phyloP scores from a whole-genome alignment of 108 stramenopile genomes.

The Chaetoceros tenuissimus region DNA sequence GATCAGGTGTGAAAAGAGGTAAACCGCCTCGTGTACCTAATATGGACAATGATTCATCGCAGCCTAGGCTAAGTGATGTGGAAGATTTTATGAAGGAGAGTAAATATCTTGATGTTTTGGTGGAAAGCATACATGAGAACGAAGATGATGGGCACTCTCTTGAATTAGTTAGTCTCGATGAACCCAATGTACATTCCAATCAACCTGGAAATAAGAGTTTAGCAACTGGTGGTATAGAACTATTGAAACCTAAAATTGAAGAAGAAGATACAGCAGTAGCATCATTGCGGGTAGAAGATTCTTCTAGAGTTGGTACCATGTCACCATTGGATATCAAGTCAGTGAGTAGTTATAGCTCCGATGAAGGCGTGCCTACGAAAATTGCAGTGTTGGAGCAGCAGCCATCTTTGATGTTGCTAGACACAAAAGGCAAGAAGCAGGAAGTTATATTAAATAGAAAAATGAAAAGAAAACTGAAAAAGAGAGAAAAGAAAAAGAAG shows the following conservation, averaged over 20 bases:
- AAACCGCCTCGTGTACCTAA: slow-evolving; percentile 60
- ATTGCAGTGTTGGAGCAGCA: background rate
- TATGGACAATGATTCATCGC: too few relatives aligned
- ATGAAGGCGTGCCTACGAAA: slow-evolving; percentile 1
- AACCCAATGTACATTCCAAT: background rate
- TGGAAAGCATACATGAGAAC: background rate
- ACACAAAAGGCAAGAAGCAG: background rate
- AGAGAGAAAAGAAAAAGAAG: slow-evolving; percentile 25
- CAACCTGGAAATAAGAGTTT: background rate
- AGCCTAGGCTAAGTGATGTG: slow-evolving; percentile 8
- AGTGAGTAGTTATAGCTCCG: background rate
- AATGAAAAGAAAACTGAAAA: slow-evolving; percentile 3
- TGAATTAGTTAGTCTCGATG: background rate
- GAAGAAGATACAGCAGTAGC: background rate
- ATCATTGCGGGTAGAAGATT: too few relatives aligned
- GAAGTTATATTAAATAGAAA: slow-evolving; percentile 32
- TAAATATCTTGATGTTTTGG: background rate
- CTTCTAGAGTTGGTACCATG: too few relatives aligned
- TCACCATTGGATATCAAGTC: background rate
- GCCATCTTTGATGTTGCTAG: background rate
- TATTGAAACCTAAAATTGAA: too few relatives aligned
- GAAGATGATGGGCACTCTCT: background rate
- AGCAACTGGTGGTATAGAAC: too few relatives aligned
- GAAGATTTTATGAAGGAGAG: background rate
- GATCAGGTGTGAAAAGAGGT: slow-evolving; percentile 53